Percentiles rank a stretch among this genome's conserved stretches.
phyloP scores from a whole-genome alignment of 1,284 basidiomycete genomes.

The Peniophora sp. region DNA sequence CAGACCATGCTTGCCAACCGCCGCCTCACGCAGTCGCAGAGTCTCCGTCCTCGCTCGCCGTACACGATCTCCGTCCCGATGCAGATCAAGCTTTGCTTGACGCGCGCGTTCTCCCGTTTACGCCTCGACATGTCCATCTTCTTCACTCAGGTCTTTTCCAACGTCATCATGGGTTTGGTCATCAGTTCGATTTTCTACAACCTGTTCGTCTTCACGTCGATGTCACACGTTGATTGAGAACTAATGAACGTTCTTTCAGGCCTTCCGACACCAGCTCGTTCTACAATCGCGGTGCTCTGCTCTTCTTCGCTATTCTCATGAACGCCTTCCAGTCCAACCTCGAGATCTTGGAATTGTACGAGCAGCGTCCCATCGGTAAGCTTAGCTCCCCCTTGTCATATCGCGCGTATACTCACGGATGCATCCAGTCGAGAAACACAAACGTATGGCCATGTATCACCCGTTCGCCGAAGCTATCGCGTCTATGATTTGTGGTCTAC shows the following conservation, averaged over 20 bases:
- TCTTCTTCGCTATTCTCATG: constrained; percentile 24
- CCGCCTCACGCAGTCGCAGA: constrained; percentile 1
- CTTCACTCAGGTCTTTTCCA: constrained; percentile 12
- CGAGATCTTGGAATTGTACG: constrained; percentile 39
- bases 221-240: too few species aligned
- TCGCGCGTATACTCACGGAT: too few species aligned
- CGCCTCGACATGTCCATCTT: constrained; percentile 30
- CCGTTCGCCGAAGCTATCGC: constrained; percentile 50
- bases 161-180: constrained; percentile 25
- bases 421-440: constrained; percentile 33
- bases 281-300: constrained; percentile 37
- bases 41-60: constrained; percentile 21
- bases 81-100: constrained; percentile 51
- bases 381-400: too few species aligned
- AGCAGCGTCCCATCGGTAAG: constrained; percentile 43
- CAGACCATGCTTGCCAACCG: constrained; percentile 24
- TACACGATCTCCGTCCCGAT: constrained; percentile 44
- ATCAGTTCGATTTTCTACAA: constrained; percentile 48
- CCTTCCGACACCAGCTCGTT: constrained; percentile 30
- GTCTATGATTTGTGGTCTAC: constrained; percentile 53
- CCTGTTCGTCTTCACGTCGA: constrained; percentile 18
- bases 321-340: constrained; percentile 21
- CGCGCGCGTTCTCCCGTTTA: constrained; percentile 50
- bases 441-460: constrained; percentile 46
- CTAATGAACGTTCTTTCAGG: too few species aligned